These are phyloP conservation scores for Diaporthe citri DNA, from an alignment of 2,329 filamentous ascomycete species.

Conservation along the genomic window DNA sequence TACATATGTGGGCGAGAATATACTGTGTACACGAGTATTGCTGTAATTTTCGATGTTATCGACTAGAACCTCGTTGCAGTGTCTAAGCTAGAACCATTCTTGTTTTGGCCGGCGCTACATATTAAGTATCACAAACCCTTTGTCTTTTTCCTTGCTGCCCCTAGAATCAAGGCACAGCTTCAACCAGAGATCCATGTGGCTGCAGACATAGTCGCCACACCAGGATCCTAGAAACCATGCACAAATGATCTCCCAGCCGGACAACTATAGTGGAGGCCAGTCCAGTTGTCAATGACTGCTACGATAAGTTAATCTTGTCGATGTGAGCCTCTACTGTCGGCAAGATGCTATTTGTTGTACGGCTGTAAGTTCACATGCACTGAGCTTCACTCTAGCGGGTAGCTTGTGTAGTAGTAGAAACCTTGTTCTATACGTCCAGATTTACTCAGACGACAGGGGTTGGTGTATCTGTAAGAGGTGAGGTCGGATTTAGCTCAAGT, in stretches of 20 bases:
- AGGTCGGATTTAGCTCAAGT: constrained; percentile 34
- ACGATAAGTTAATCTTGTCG: not conserved
- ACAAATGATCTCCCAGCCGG: not conserved
- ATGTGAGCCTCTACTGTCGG: not conserved
- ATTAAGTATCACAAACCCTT: not conserved
- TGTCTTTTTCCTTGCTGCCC: not conserved
- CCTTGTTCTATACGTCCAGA: not conserved
- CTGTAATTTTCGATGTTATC: too few species aligned
- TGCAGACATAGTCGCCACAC: not conserved
- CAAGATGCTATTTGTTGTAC: not conserved
- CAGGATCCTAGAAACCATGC: not conserved
- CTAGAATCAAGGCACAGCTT: not conserved
- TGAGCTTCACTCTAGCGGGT: not conserved
- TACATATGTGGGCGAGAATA: too few species aligned
- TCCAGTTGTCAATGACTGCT: not conserved
- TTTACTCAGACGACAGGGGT: not conserved
- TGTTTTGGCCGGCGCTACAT: not conserved
- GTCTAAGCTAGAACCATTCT: not conserved
- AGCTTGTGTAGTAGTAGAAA: not conserved
- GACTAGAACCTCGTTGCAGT: not conserved
- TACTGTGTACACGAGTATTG: too few species aligned
- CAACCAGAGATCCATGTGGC: not conserved
- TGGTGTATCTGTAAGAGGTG: constrained; percentile 12
- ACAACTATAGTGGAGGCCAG: not conserved
- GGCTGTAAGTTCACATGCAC: not conserved